Conservation (phyloP, 2,329 filamentous ascomycete species). For the Metarhizium humberi region DNA sequence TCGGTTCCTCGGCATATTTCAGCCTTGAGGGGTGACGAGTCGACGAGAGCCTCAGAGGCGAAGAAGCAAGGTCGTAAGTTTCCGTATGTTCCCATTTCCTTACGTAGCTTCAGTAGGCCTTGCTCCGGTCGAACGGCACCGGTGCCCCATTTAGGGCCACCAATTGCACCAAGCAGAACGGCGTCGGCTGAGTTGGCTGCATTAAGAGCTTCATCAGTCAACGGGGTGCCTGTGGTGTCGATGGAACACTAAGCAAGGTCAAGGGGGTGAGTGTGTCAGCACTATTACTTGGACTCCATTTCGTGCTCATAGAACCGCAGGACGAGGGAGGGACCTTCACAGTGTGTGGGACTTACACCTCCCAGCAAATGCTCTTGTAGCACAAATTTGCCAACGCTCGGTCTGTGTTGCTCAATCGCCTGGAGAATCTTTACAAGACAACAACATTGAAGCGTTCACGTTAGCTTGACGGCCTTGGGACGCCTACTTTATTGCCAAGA, state of each 20-base stretch:
- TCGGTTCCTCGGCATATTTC: conserved; percentile 78
- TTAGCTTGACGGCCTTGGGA: neutral
- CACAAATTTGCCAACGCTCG: conserved; percentile 69
- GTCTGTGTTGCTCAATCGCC: conserved; percentile 62
- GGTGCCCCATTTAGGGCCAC: conserved; percentile 94
- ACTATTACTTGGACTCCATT: neutral
- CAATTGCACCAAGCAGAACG: conserved; percentile 85
- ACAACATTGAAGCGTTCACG: no score
- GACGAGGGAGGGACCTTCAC: conserved; percentile 2
- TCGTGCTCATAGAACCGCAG: neutral
- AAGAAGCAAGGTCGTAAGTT: conserved; percentile 97
- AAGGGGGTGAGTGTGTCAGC: neutral
- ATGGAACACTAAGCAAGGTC: conserved; percentile 65
- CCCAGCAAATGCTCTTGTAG: conserved; percentile 85
- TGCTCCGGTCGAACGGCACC: conserved; percentile 84
- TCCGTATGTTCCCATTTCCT: conserved; percentile 87
- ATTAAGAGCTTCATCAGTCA: conserved; percentile 73
- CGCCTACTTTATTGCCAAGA: neutral
- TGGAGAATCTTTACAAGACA: conserved; percentile 55
- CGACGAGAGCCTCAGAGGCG: conserved; percentile 75
- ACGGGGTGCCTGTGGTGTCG: conserved; percentile 64
- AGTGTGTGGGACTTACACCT: conserved; percentile 53
- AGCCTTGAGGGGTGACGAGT: conserved; percentile 77
- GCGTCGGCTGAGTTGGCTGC: conserved; percentile 83
- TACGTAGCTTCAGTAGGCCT: conserved; percentile 81